A percentile compares a stretch with the other conserved stretches of the same genome.
These are phyloP conservation scores for Halenospora varia DNA, from an alignment of 495 filamentous ascomycete species.

Conservation along the genomic window DNA sequence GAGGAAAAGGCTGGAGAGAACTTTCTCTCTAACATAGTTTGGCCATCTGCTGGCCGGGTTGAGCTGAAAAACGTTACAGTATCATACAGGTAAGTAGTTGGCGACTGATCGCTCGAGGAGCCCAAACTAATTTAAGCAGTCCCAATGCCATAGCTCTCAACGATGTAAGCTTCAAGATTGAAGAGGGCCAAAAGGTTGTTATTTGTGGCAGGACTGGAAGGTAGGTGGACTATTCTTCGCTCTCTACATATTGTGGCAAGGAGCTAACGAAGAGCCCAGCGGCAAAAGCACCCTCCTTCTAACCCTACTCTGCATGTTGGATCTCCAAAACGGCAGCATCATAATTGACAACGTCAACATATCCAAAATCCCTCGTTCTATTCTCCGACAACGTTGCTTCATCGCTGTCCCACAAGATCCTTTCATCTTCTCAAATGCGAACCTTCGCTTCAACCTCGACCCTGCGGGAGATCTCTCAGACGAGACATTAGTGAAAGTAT, in stretches of 20 bases:
- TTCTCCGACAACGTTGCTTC: constrained; percentile 25
- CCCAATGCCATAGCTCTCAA: constrained; percentile 20
- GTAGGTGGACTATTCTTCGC: background rate
- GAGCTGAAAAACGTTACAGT: constrained; percentile 45
- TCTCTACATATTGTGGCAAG: background rate
- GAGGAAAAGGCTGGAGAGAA: constrained; percentile 27
- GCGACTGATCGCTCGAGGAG: background rate
- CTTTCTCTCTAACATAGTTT: constrained; percentile 3
- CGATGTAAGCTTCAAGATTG: constrained; percentile 30
- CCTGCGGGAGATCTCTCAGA: constrained; percentile 3
- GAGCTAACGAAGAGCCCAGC: background rate
- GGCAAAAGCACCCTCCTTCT: constrained; percentile 32
- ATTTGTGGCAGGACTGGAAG: constrained; percentile 34
- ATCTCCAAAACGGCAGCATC: constrained; percentile 16
- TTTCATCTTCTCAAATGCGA: constrained; percentile 52
- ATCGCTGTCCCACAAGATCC: constrained; percentile 56
- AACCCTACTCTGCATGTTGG: constrained; percentile 25
- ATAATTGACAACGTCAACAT: constrained; percentile 34
- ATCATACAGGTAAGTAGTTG: constrained; percentile 4
- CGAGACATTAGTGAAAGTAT: constrained; percentile 5
- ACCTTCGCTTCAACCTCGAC: constrained; percentile 55
- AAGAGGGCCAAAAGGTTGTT: constrained; percentile 30
- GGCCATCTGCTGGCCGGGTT: constrained; percentile 35
- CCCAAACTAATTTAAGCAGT: constrained; percentile 6
- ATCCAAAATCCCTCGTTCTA: constrained; percentile 17